These are phyloP conservation scores for Solanum aculeatissimum DNA, from an alignment of 305 asterid species.

Conservation along the genomic window DNA sequence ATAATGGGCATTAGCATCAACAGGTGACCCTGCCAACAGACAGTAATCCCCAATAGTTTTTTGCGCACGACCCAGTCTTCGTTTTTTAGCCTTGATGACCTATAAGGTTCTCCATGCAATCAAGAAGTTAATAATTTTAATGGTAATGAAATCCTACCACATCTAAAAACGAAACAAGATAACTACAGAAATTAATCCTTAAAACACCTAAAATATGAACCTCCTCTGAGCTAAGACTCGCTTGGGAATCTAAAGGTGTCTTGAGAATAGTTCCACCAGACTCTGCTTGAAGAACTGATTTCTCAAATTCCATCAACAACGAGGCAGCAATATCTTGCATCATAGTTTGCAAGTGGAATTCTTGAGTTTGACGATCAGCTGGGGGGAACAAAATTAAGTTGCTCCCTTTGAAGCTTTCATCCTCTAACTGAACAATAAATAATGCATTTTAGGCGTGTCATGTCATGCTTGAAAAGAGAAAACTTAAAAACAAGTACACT, in stretches of 20 bases:
- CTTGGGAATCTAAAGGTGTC: conserved; percentile 99
- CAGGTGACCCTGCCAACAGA: conserved; percentile 94
- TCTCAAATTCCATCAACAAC: conserved; percentile 92
- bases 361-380: conserved; percentile 88
- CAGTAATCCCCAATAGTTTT: conserved; percentile 96
- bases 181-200: conserved; percentile 19
- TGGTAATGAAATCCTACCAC: conserved; percentile 1
- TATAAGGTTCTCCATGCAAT: conserved; percentile 16
- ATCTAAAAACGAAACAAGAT: neutral
- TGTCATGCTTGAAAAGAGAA: neutral
- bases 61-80: conserved; percentile 91
- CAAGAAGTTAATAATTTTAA: neutral
- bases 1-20: conserved; percentile 96
- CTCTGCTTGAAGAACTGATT: conserved; percentile 90
- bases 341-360: conserved; percentile 92
- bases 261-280: conserved; percentile 89
- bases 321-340: conserved; percentile 97
- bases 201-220: conserved; percentile 90
- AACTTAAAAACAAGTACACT: neutral
- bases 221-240: conserved; percentile 99
- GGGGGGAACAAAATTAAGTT: conserved; percentile 84
- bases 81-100: conserved; percentile 95
- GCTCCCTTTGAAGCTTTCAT: conserved; percentile 66
- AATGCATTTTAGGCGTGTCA: neutral
- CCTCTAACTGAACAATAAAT: conserved; percentile 57